phyloP scores from a whole-genome alignment of 768 basidiomycete genomes.

The Clathrus columnatus region DNA sequence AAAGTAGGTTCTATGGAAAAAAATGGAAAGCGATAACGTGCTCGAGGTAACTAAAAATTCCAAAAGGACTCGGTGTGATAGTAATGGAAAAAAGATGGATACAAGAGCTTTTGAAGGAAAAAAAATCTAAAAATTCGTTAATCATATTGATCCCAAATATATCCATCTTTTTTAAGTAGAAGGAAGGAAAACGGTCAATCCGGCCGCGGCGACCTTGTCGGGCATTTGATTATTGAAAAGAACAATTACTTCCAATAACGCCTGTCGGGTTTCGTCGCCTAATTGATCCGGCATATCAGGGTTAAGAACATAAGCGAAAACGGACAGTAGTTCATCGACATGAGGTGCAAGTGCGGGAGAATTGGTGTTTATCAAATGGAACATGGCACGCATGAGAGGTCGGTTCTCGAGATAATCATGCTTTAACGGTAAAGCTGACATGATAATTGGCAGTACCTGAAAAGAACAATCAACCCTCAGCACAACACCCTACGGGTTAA shows the following conservation, averaged over 20 bases:
- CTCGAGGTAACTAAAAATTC: too few species aligned
- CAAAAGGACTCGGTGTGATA: too few species aligned
- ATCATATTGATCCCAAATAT: too few species aligned
- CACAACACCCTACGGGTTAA: neutral
- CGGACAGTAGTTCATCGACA: constrained; percentile 68
- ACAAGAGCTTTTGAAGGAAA: too few species aligned
- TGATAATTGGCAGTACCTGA: constrained; percentile 79
- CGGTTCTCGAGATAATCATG: constrained; percentile 87
- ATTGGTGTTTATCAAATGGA: constrained; percentile 77
- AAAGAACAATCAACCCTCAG: neutral
- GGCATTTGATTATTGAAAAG: constrained; percentile 70
- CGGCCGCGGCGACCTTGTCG: constrained; percentile 72
- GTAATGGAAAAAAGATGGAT: too few species aligned
- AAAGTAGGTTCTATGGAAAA: too few species aligned
- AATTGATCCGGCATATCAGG: constrained; percentile 68
- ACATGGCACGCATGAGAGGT: constrained; percentile 80
- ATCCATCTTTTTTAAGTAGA: neutral
- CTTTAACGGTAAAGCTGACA: constrained; percentile 75
- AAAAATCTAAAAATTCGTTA: too few species aligned
- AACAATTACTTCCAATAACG: constrained; percentile 66
- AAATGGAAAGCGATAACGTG: too few species aligned
- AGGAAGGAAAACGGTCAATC: constrained; percentile 37
- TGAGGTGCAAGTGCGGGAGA: constrained; percentile 61
- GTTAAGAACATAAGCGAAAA: constrained; percentile 78
- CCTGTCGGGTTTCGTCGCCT: constrained; percentile 65